These are phyloP conservation scores for Geranium rotundifolium DNA, from an alignment of 345 rosid species.

Conservation along the genomic window DNA sequence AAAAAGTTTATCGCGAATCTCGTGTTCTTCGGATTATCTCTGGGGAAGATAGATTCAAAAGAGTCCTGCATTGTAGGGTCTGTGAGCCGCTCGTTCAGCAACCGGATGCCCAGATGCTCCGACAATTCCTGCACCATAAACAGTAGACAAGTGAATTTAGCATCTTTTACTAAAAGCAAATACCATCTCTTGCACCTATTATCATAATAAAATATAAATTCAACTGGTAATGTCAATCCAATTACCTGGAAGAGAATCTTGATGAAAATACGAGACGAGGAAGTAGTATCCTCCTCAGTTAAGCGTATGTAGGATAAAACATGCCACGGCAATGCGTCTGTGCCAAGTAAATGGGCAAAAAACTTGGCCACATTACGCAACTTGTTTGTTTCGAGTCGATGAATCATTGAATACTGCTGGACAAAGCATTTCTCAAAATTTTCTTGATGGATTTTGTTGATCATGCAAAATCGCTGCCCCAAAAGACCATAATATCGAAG, in stretches of 20 bases:
- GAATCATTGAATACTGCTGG: conserved; percentile 92
- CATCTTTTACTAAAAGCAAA: not conserved
- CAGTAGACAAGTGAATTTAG: not conserved
- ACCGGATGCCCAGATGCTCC: conserved; percentile 79
- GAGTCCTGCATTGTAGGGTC: conserved; percentile 67
- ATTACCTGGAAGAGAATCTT: conserved; percentile 93
- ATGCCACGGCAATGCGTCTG: conserved; percentile 94
- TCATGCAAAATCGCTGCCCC: conserved; percentile 93
- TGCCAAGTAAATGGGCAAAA: conserved; percentile 90
- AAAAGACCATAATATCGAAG: conserved; percentile 82
- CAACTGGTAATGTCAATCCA: not conserved
- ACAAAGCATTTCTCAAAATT: conserved; percentile 88
- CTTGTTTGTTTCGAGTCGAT: conserved; percentile 84
- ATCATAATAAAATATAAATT: no score
- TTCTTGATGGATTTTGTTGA: conserved; percentile 79
- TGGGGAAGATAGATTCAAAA: conserved; percentile 74
- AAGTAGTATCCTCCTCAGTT: conserved; percentile 92
- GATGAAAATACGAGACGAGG: conserved; percentile 83
- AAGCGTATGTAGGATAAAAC: conserved; percentile 70
- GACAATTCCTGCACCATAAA: conserved; percentile 63
- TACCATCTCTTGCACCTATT: not conserved
- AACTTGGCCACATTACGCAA: conserved; percentile 84
- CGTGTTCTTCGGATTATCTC: conserved; percentile 87
- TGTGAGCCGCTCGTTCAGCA: conserved; percentile 64
- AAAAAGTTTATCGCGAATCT: conserved; percentile 82